phyloP scores from a whole-genome alignment of 768 basidiomycete species.

The Fibroporia radiculosa region DNA sequence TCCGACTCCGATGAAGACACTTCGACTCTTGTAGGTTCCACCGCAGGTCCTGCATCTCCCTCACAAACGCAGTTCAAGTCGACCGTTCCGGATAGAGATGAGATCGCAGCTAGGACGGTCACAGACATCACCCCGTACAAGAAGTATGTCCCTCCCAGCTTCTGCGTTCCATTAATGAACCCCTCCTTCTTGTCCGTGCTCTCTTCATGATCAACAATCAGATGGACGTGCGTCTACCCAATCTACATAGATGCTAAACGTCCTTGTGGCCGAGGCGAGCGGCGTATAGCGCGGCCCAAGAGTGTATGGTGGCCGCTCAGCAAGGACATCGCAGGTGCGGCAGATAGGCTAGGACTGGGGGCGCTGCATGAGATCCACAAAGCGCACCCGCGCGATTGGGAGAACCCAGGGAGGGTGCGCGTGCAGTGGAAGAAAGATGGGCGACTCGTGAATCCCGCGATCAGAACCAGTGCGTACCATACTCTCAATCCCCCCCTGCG shows the following conservation, averaged over 20 bases:
- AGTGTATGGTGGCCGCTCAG: slow-evolving; percentile 93
- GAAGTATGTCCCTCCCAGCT: slow-evolving; percentile 41
- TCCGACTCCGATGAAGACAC: slow-evolving; percentile 39
- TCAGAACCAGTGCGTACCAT: slow-evolving; percentile 62
- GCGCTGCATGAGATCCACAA: slow-evolving; percentile 87
- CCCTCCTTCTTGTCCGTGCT: not conserved
- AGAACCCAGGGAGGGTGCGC: slow-evolving; percentile 91
- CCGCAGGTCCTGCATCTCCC: slow-evolving; percentile 51
- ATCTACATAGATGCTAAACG: slow-evolving; percentile 96
- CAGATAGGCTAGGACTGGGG: slow-evolving; percentile 65
- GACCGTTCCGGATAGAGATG: slow-evolving; percentile 10
- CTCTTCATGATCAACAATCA: slow-evolving; percentile 23
- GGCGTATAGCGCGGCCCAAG: slow-evolving; percentile 72
- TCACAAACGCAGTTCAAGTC: slow-evolving; percentile 24
- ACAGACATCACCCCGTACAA: slow-evolving; percentile 81
- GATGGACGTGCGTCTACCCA: slow-evolving; percentile 95
- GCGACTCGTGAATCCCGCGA: slow-evolving; percentile 50
- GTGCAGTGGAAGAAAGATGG: slow-evolving; percentile 89
- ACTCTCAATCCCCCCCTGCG: not conserved
- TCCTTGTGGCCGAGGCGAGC: slow-evolving; percentile 74
- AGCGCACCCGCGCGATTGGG: slow-evolving; percentile 94
- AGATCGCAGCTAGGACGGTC: slow-evolving; percentile 31
- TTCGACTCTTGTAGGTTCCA: slow-evolving; percentile 3
- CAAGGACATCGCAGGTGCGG: slow-evolving; percentile 86
- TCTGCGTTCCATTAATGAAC: not conserved